Base-by-base conservation (phyloP, 108 stramenopile species). In the Asterionellopsis glacialis region DNA sequence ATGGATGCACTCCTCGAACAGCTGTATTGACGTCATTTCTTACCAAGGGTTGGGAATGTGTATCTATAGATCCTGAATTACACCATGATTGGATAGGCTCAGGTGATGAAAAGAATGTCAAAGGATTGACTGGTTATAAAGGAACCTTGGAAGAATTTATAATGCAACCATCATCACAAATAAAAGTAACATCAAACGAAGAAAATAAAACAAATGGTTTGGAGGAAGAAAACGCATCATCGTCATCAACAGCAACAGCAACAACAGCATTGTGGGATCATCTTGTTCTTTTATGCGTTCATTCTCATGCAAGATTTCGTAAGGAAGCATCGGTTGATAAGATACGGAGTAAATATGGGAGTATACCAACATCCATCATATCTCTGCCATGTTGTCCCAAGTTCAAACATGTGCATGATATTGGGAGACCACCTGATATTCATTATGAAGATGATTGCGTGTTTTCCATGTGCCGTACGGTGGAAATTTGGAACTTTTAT, bases 361-460 rank as follows among this genome's bases (percentile, higher is more conserved):
- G 56, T 39, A 51, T 76, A 11, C 59, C 69, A 11, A 72, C 70
- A 22, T 68, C 77, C 14, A 49, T 79, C 2, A 58, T 73, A 2
- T 79, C 77, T 10, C 41, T 79, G 39, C 77, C 77, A 7, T 79
- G 77, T 48, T 79, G 77, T 53, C 74, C 77, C 9, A 72, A 61
- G 22, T 79, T 72, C 41, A 48, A 66, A 14, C 67, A 66, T 21
- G 63, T 70, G 28, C 40, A 45, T 0, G 77, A 79, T 65, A 61
- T 79, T 25, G 74, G 77, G 12, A 45, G 70, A 50, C 47, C 27
- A 16, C 77, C 77, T 16, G 70, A 79, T 45, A n/a, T 70, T 15
- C 28, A 62, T 14, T 79, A 79, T 52, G 73, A 75, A 13, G 74
- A 79, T 50, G 77, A 75, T 40, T 79, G 77, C 58, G 77, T 79